Evolutionary conservation across 306 rosid species (phyloP).

Genomic region (Cajanus cajan): DNA sequence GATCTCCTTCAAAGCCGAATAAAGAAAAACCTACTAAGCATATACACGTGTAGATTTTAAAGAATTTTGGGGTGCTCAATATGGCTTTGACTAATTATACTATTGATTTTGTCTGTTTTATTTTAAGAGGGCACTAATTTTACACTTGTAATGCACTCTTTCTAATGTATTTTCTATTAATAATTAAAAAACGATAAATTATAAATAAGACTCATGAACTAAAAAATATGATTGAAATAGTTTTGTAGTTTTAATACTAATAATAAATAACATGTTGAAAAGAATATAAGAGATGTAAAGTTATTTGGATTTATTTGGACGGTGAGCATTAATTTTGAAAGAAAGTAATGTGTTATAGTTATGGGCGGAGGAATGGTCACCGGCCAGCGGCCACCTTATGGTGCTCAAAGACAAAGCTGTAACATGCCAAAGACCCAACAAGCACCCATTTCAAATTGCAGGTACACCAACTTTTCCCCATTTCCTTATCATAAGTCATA

Average conservation of each 20-base stretch:
- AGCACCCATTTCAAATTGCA: not conserved
- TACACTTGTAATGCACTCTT: too few species aligned
- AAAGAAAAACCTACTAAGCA: not conserved
- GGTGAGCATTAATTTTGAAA: too few species aligned
- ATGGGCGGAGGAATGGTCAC: not conserved
- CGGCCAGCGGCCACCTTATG: constrained; percentile 11
- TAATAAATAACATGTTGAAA: too few species aligned
- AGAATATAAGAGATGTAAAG: too few species aligned
- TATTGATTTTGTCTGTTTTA: not conserved
- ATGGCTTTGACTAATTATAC: not conserved
- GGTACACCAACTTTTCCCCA: constrained; percentile 21
- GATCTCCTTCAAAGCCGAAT: not conserved
- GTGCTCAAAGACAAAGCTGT: not conserved
- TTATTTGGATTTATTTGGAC: too few species aligned
- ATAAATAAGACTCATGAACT: too few species aligned
- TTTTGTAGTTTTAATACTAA: too few species aligned
- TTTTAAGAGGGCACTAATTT: too few species aligned
- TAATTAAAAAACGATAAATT: too few species aligned
- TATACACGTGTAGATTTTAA: not conserved
- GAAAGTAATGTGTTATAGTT: not conserved
- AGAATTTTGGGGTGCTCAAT: not conserved
- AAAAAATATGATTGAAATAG: too few species aligned
- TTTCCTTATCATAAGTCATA: not conserved
- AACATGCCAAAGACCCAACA: constrained; percentile 16
- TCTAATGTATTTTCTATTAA: too few species aligned